Evolutionary conservation across 164 flowering plant genomes (phyloP), one percentile per base, ranked within the genome.

Genomic region (Vitis riparia): DNA sequence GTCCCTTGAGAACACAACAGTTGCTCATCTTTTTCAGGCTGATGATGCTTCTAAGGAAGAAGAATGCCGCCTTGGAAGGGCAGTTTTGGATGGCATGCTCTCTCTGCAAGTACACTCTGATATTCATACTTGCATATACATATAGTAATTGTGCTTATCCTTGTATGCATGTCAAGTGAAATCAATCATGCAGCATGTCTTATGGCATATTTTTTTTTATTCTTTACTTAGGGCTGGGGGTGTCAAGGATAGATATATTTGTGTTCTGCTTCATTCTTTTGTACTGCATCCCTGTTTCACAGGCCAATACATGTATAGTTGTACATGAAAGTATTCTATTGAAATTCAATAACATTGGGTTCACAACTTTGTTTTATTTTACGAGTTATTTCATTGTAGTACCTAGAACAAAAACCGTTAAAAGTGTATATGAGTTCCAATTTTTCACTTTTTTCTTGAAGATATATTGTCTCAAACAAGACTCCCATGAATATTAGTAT

Each of bases 11-110:
- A 65, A 66, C 16, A n/a, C 16, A 9, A 19, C 8, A 30, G 52
- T 23, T 14, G 10, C 23, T 44, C 30, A 1, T 37, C 44, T 37
- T 37, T 52, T 15, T 59, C 47, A 13, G 59, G 75, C 63, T 67
- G 27, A 13, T 76, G 79, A 68, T 32, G 75, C 63, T 72, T 68
- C 75, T 44, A 27, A 61, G 68, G 44, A 37, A 37, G 44, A 37
- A 37, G 44, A 37, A 37, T 37, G 8, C 47, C 63, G 27, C 13
- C 64, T 44, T 63, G n/a, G 51, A 11, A 27, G 32, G 15, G 49
- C 65, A 15, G 11, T 63, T 16, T 47, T 47, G 51, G 66, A 49
- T 0, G 8, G 29, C 19, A 3, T 10, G 6, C 8, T 50, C 56
- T n/a, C 9, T 27, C 19, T 66, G 27, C 17, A 50, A 52, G 17